These are phyloP conservation scores for Psilocybe cyanescens DNA, from an alignment of 768 basidiomycete genomes.

Conservation along the genomic window DNA sequence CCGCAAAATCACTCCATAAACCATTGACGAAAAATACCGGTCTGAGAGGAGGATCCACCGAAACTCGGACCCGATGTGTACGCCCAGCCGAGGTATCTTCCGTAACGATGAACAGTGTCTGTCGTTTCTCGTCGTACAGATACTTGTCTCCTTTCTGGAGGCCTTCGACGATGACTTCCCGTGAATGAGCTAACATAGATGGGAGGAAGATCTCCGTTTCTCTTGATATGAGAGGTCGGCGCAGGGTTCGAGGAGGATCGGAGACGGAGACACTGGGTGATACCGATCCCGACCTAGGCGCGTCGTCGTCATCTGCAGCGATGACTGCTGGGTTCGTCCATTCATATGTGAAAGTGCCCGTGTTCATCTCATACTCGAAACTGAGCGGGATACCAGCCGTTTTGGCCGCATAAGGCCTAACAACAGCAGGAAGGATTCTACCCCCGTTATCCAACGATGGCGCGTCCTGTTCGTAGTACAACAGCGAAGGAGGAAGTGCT, in stretches of 20 bases:
- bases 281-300: background rate
- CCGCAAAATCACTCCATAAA: conserved; percentile 63
- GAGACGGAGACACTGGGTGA: conserved; percentile 22
- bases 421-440: conserved; percentile 75
- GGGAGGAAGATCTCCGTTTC: conserved; percentile 90
- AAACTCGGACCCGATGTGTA: conserved; percentile 54
- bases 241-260: conserved; percentile 43
- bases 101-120: conserved; percentile 75
- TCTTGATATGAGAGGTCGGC: conserved; percentile 45
- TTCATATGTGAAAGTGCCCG: conserved; percentile 64
- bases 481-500: conserved; percentile 55
- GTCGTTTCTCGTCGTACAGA: conserved; percentile 62
- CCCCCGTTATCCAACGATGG: conserved; percentile 83
- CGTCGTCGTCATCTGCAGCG: background rate
- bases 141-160: conserved; percentile 55
- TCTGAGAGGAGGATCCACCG: conserved; percentile 55
- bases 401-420: conserved; percentile 91
- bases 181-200: conserved; percentile 55
- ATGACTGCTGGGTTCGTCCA: conserved; percentile 52
- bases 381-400: conserved; percentile 81
- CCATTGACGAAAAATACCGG: conserved; percentile 61
- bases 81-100: conserved; percentile 46
- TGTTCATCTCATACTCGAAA: conserved; percentile 80
- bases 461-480: conserved; percentile 62
- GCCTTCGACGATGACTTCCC: conserved; percentile 62